phyloP scores from a whole-genome alignment of 768 basidiomycete genomes.

The Cystofilobasidium macerans region DNA sequence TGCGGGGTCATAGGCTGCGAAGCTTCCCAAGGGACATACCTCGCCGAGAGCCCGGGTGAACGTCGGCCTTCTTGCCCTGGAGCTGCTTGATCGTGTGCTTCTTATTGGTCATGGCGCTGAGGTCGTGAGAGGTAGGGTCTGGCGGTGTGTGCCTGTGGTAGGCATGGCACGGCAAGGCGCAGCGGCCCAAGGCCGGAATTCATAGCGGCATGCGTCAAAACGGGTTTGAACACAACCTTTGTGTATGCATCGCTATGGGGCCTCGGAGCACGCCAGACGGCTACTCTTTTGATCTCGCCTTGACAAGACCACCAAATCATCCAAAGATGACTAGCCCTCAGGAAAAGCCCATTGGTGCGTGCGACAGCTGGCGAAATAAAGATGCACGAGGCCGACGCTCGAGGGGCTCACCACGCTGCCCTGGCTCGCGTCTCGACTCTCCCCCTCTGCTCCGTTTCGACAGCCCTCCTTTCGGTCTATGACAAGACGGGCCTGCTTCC shows the following conservation, averaged over 20 bases:
- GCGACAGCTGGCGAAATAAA: too few species aligned
- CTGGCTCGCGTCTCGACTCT: background rate
- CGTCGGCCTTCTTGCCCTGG: constrained; percentile 36
- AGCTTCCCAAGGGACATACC: constrained; percentile 3
- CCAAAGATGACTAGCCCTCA: constrained; percentile 18
- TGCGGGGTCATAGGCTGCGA: background rate
- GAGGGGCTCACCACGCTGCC: background rate
- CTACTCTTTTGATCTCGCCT: background rate
- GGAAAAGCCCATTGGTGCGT: constrained; percentile 26
- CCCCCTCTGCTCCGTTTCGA: background rate
- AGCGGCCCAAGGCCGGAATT: too few species aligned
- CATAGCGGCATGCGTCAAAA: too few species aligned
- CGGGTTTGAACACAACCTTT: too few species aligned
- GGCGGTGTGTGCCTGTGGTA: background rate
- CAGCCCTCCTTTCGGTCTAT: constrained; percentile 84
- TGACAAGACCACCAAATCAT: too few species aligned
- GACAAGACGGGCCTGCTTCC: constrained; percentile 86
- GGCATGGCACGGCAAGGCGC: too few species aligned
- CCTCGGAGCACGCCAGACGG: too few species aligned
- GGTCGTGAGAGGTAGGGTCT: background rate
- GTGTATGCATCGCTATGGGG: too few species aligned
- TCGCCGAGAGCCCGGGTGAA: constrained; percentile 37
- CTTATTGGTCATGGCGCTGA: constrained; percentile 33
- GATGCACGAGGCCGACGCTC: too few species aligned
- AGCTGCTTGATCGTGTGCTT: constrained; percentile 37